Evolutionary conservation across 257 asterid genomes (phyloP), one percentile per base, ranked within the genome.

Genomic region (Solanum medicagineum): DNA sequence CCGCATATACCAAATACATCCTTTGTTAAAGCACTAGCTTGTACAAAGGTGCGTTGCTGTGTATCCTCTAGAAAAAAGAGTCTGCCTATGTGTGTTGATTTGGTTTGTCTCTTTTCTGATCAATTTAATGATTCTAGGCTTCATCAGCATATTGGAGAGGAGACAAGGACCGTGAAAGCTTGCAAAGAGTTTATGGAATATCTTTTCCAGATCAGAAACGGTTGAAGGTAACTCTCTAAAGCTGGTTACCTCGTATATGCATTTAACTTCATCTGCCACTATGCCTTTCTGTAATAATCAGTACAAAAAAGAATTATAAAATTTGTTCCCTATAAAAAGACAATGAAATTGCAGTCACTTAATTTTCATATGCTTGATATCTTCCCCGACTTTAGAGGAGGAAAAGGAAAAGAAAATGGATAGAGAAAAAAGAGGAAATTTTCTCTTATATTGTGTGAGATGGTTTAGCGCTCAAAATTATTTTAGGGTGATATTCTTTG

Each of bases 141-240:
- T 97, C 99, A 63, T 95, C 99, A 22, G 98, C 99, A 20, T 94
- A 95, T 91, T 95, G 99, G 98, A 98, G 98, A 47, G 99, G 98
- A 81, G 92, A 94, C 80, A 94, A 93, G 89, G 96, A 92, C 84
- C 98, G 99, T 66, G 99, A 97, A 89, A 97, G 98, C 93, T 86
- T 97, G 94, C 99, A 97, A 90, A 93, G 99, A 90, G 99, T 97
- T 49, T 97, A 97, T 87, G 99, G 99, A 77, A 97, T 97, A 91
- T 97, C 99, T 63, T 97, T 83, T 87, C 96, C 94, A 6, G 99
- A 97, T 81, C 95, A 92, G 88, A 97, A 95, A 88, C 97, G 93
- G 17, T 88, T 97, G 84, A 97, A 97, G 98, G 99, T 95, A 85
- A 86, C 59, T 79, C 68, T 88, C 40, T 83, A 70, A 68, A 77